A percentile compares a stretch with the other conserved stretches of the same genome.
Evolutionary conservation across 2,329 filamentous ascomycete genomes (phyloP).

Genomic region (Exophiala sp.): DNA sequence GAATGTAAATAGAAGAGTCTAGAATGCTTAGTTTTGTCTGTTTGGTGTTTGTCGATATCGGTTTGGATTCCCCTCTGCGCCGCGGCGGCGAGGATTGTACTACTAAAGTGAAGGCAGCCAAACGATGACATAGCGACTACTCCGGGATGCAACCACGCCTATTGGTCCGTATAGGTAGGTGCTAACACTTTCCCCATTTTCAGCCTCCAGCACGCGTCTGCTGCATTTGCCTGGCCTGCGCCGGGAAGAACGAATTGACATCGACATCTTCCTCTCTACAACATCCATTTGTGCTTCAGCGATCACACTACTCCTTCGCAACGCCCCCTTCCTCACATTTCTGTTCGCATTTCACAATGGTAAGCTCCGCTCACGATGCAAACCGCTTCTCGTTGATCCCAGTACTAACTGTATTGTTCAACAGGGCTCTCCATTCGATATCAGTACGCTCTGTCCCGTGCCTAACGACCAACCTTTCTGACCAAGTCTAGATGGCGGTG

Average conservation of each 20-base stretch:
- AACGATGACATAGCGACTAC: conserved; percentile 22
- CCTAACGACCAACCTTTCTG: not conserved
- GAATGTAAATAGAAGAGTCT: conserved; percentile 18
- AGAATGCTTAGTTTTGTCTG: conserved; percentile 29
- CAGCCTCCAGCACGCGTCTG: conserved; percentile 20
- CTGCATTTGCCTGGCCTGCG: conserved; percentile 17
- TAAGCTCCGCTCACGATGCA: conserved; percentile 32
- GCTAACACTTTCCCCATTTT: not conserved
- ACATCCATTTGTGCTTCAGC: not conserved
- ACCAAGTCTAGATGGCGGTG: conserved; percentile 66
- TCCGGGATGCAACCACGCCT: conserved; percentile 5
- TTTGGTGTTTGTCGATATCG: not conserved
- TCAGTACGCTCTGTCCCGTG: conserved; percentile 63
- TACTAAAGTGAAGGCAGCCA: conserved; percentile 1
- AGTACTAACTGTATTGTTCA: conserved; percentile 31
- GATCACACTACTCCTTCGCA: conserved; percentile 2
- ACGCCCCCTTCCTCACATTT: conserved; percentile 15
- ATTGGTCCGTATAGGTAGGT: conserved; percentile 10
- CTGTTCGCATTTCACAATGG: conserved; percentile 31
- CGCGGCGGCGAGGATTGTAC: conserved; percentile 4
- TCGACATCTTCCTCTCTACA: conserved; percentile 2
- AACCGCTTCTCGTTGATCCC: conserved; percentile 3
- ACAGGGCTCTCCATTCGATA: conserved; percentile 88
- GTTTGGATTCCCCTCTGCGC: conserved; percentile 5
- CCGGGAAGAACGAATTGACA: not conserved